phyloP scores from a whole-genome alignment of 345 rosid species.

The Citrus reticulata region DNA sequence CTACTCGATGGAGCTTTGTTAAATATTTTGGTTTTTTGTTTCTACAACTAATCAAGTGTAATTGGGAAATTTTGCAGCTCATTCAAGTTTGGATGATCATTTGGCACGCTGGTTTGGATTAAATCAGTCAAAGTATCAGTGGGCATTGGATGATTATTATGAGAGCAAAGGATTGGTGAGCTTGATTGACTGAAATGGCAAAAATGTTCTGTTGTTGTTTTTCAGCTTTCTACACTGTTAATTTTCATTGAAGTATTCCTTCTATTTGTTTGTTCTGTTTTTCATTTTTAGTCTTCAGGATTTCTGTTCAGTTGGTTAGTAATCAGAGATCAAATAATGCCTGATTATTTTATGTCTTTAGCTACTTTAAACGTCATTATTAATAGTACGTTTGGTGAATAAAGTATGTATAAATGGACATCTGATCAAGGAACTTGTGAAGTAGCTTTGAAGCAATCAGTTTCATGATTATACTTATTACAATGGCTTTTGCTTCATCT shows the following conservation, averaged over 20 bases:
- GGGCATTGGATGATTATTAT: conserved; percentile 96
- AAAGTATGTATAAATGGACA: background rate
- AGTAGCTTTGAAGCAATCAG: conserved; percentile 30
- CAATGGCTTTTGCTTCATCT: background rate
- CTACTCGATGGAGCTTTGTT: background rate
- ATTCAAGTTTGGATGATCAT: conserved; percentile 94
- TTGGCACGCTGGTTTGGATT: conserved; percentile 99
- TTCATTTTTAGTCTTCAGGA: background rate
- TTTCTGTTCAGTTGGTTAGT: background rate
- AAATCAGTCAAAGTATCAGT: conserved; percentile 96
- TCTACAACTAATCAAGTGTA: background rate
- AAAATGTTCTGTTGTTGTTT: background rate
- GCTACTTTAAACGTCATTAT: background rate
- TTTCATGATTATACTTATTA: background rate
- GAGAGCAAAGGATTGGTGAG: conserved; percentile 82
- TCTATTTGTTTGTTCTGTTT: background rate
- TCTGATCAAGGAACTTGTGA: conserved; percentile 7
- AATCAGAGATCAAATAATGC: background rate
- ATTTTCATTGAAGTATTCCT: background rate
- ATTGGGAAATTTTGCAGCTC: conserved; percentile 46
- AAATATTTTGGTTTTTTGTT: background rate
- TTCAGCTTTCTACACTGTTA: background rate
- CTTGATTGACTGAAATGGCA: background rate
- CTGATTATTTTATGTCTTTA: background rate
- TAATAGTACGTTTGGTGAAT: conserved; percentile 2